Evolutionary conservation across 2,329 filamentous ascomycete species (phyloP).

Genomic region (Penicillium decumbens): DNA sequence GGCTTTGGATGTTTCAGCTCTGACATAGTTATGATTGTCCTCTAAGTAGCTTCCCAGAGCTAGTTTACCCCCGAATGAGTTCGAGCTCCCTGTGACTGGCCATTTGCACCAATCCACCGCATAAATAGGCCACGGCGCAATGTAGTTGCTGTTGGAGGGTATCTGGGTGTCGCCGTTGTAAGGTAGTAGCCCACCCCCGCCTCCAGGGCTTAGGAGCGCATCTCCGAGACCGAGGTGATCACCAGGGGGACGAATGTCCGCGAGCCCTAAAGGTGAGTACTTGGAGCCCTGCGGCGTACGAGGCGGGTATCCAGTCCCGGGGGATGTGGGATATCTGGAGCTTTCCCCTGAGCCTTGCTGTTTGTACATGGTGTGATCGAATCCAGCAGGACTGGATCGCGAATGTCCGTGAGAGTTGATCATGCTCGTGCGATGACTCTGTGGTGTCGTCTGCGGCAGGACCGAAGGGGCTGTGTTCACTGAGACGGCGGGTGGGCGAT

Average conservation of each 20-base stretch:
- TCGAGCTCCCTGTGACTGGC: slow-evolving; percentile 63
- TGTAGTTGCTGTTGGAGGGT: slow-evolving; percentile 79
- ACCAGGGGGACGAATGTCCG: slow-evolving; percentile 82
- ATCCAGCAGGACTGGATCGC: slow-evolving; percentile 70
- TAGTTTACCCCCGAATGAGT: slow-evolving; percentile 75
- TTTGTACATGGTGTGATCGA: slow-evolving; percentile 58
- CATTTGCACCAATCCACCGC: slow-evolving; percentile 99
- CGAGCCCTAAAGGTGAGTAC: slow-evolving; percentile 83
- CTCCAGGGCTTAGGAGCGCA: slow-evolving; percentile 53
- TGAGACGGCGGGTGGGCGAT: slow-evolving; percentile 51
- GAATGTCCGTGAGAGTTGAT: slow-evolving; percentile 71
- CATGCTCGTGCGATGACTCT: slow-evolving; percentile 59
- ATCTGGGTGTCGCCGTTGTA: slow-evolving; percentile 64
- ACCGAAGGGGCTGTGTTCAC: slow-evolving; percentile 55
- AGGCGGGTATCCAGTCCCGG: slow-evolving; percentile 42
- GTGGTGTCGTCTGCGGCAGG: slow-evolving; percentile 48
- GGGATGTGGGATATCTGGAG: slow-evolving; percentile 57
- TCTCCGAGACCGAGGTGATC: slow-evolving; percentile 72
- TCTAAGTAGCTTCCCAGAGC: slow-evolving; percentile 95
- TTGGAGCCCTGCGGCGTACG: slow-evolving; percentile 58
- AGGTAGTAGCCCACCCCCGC: slow-evolving; percentile 41
- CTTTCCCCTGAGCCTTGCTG: slow-evolving; percentile 60
- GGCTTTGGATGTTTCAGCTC: slow-evolving; percentile 7
- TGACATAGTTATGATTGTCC: slow-evolving; percentile 94
- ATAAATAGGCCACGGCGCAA: slow-evolving; percentile 92